Conservation (phyloP, 257 asterid species). For the Solanum chiquidenum region DNA sequence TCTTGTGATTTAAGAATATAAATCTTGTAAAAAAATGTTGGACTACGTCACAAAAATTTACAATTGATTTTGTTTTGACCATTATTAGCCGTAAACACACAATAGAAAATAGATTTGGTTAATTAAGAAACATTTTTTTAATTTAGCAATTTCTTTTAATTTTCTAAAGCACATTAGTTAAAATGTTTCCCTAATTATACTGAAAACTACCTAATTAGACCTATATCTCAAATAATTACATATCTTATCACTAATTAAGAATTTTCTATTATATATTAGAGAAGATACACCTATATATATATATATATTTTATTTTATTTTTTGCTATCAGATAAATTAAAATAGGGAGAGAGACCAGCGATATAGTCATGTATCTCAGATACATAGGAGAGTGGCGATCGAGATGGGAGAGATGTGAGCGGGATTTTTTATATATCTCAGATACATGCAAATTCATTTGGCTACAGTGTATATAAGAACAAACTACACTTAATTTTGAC, state of each 20-base stretch:
- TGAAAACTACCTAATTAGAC: not conserved
- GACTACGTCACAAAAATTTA: not conserved
- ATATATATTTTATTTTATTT: too few relatives aligned
- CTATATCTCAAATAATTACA: too few relatives aligned
- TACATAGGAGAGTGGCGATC: accelerated
- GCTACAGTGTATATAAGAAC: not conserved
- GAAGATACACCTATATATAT: too few relatives aligned
- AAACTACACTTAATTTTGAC: not conserved
- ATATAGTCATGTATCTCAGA: too few relatives aligned
- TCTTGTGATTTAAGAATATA: not conserved
- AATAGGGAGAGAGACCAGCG: too few relatives aligned
- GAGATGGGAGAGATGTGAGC: not conserved
- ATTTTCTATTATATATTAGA: too few relatives aligned
- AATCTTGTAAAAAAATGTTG: too few relatives aligned
- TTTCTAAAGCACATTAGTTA: not conserved
- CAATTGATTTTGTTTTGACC: not conserved
- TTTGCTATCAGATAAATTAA: too few relatives aligned
- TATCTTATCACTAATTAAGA: too few relatives aligned
- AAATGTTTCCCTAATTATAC: not conserved
- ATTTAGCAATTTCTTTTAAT: not conserved
- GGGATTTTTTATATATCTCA: not conserved
- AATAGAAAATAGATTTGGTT: not conserved
- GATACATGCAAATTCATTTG: accelerated
- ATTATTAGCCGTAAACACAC: not conserved
- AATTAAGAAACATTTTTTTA: not conserved